Evolutionary conservation across 2,329 filamentous ascomycete species (phyloP), one percentile per base, ranked within the genome.

Genomic region (Leptographium wingfieldii): DNA sequence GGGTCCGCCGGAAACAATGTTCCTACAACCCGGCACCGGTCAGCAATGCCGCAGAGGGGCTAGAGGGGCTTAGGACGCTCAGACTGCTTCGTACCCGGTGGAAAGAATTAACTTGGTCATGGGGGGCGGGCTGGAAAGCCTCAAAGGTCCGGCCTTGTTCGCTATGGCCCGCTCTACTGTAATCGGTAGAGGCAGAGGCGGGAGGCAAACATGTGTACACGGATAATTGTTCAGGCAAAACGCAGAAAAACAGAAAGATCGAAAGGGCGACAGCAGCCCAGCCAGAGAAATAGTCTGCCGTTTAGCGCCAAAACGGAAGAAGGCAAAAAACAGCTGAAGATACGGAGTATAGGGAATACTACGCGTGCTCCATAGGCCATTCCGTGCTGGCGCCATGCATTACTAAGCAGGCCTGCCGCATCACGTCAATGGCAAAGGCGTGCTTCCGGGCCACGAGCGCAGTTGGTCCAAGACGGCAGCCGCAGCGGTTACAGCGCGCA

Each of bases 31-130:
- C 38, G 31, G 55, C 63, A 64, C 33, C 38, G 33, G 57, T 11
- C 27, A 59, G 38, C 56, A 61, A 74, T 22, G 7, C 22, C 6
- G 9, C 5, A 12, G 22, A 12, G 29, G 49, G 27, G 49, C 5
- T 2, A 11, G 9, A 12, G 49, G 27, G 25, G 7, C 49, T 4
- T 3, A 52, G 27, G 9, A 19, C 9, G 7, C 5, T 35, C 14
- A 33, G 5, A 11, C 40, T 5, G 40, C 40, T 43, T 43, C 86
- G 68, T 81, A 94, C 90, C 87, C 90, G 65, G 90, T 95, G 60
- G 89, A 95, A 59, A 95, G 82, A 65, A 95, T 81, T 70, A 95
- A 78, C 77, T 90, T 90, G 76, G 90, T 90, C 79, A 81, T 85
- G 16, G 5, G 29, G 29, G 29, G 29, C 29, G 40, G 54, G 25